Percentiles rank a stretch among this genome's conserved stretches.
Conservation (phyloP, 805 yeast species). For the Monosporozyma aerobia region DNA sequence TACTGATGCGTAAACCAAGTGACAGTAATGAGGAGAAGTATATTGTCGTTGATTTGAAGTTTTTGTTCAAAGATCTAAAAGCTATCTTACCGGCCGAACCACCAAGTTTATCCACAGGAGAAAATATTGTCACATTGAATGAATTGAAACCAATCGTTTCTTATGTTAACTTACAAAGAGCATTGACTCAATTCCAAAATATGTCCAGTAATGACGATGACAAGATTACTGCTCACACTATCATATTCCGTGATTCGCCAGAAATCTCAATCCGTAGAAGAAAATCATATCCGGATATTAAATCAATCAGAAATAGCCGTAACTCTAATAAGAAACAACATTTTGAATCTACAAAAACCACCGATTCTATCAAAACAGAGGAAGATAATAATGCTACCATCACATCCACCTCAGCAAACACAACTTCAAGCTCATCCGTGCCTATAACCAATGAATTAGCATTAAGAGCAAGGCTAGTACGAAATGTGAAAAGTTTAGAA, state of each 20-base stretch:
- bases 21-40: conserved; percentile 34
- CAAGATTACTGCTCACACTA: conserved; percentile 6
- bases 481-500: conserved; percentile 37
- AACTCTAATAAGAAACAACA: background rate
- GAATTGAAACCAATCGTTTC: conserved; percentile 54
- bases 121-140: conserved; percentile 48
- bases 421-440: background rate
- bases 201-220: background rate
- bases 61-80: conserved; percentile 53
- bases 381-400: background rate
- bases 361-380: background rate
- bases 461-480: conserved; percentile 37
- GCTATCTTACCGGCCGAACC: conserved; percentile 44
- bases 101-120: conserved; percentile 44
- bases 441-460: conserved; percentile 18
- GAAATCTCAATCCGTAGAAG: conserved; percentile 23
- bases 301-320: conserved; percentile 16
- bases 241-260: conserved; percentile 21
- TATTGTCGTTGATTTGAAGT: conserved; percentile 57
- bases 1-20: background rate
- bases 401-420: background rate
- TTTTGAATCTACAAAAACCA: background rate
- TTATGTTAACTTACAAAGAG: conserved; percentile 44
- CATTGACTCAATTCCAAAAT: conserved; percentile 3
- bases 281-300: conserved; percentile 23